A percentile compares a stretch with the other conserved stretches of the same genome.
These are phyloP conservation scores for Firmiana major DNA, from an alignment of 345 rosid species.

Conservation along the genomic window DNA sequence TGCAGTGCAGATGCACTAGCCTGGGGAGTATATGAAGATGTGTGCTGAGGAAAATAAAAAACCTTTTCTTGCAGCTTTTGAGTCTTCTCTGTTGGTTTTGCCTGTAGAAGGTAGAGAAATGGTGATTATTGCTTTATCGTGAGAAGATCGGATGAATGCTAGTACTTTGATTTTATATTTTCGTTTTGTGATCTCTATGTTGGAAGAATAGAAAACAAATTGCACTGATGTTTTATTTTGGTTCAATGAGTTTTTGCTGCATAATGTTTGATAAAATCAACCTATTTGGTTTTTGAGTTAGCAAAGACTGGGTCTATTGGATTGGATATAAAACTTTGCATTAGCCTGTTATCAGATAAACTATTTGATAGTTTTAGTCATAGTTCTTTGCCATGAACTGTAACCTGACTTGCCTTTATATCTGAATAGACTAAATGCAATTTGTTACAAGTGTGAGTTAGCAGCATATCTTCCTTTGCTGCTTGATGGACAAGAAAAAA, in stretches of 20 bases:
- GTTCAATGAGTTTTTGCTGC: neutral
- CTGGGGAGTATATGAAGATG: neutral
- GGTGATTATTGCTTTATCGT: neutral
- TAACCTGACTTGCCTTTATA: neutral
- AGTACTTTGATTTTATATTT: neutral
- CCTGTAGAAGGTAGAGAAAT: neutral
- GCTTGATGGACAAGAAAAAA: too few relatives aligned
- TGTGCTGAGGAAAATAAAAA: neutral
- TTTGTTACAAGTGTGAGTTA: neutral
- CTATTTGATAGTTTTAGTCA: neutral
- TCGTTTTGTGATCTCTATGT: neutral
- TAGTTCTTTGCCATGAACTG: neutral
- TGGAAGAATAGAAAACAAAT: neutral
- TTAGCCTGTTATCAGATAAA: neutral
- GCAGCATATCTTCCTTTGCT: too few relatives aligned
- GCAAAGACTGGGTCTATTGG: neutral
- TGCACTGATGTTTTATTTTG: neutral
- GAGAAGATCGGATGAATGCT: neutral
- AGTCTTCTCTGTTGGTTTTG: neutral
- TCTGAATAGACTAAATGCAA: neutral
- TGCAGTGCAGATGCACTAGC: neutral
- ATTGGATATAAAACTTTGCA: neutral
- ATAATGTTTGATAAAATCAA: neutral
- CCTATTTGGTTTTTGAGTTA: neutral
- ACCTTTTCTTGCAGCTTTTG: neutral